These are phyloP conservation scores for Pichia pseudocactophila DNA, from an alignment of 805 yeast species.

Conservation along the genomic window DNA sequence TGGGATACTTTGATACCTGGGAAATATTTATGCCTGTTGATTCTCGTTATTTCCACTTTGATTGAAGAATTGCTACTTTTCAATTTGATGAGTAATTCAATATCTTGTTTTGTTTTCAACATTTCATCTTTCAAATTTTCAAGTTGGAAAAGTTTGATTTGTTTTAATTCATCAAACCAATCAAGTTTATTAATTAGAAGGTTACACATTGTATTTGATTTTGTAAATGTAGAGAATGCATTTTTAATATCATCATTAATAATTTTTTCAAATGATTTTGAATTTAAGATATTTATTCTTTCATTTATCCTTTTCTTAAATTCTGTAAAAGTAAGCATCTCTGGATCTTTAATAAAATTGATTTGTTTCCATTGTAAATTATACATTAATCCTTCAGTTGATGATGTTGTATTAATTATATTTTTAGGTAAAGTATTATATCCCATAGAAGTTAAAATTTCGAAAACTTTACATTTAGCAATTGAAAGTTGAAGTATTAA, in stretches of 20 bases:
- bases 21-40: slow-evolving; percentile 37
- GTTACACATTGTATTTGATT: slow-evolving; percentile 2
- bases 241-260: slow-evolving; percentile 13
- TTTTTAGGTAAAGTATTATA: slow-evolving; percentile 22
- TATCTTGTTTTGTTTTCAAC: slow-evolving; percentile 4
- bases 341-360: slow-evolving; percentile 72
- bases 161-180: slow-evolving; percentile 6
- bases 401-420: slow-evolving; percentile 14
- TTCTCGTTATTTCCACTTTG: background rate
- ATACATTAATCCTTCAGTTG: slow-evolving; percentile 32
- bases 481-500: slow-evolving; percentile 19
- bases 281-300: slow-evolving; percentile 11
- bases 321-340: slow-evolving; percentile 42
- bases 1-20: slow-evolving; percentile 36
- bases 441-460: slow-evolving; percentile 19
- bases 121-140: slow-evolving; percentile 7
- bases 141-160: background rate
- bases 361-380: slow-evolving; percentile 69
- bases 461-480: slow-evolving; percentile 18
- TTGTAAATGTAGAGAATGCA: slow-evolving; percentile 1
- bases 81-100: background rate
- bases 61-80: background rate
- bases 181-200: slow-evolving; percentile 1
- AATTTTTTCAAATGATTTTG: background rate
- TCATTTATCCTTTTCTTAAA: slow-evolving; percentile 18